Base-by-base conservation (phyloP, 2,329 filamentous ascomycete genomes). In the Neoscytalidium dimidiatum region DNA sequence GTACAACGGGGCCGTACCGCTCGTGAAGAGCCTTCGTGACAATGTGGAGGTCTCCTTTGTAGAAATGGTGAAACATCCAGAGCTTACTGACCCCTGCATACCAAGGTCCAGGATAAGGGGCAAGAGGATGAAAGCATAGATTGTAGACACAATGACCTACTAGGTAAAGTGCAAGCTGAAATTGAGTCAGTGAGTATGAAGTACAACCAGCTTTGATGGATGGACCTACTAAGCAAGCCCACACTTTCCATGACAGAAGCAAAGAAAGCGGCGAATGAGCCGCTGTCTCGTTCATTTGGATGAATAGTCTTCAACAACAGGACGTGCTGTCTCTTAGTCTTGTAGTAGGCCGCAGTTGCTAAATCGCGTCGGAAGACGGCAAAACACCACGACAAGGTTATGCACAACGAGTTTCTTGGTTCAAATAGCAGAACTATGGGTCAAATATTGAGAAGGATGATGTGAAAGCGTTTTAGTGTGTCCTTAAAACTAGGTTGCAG, bases 61-160 rank as follows among this genome's bases (percentile, higher is more conserved):
- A 67, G 13, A 71, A 66, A 38, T 67, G 69, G 17, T 71, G 52
- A 14, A 31, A 41, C 13, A 35, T 28, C 31, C 33, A 46, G 1
- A 76, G 75, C 3, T 78, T 62, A 7, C 71, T 68, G 2, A 73
- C 71, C 1, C 71, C 70, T n/a, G 75, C 70, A 21, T 73, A 70
- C 4, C 75, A 65, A 19, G 81, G 80, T 0, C 81, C 82, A 2
- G 81, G 81, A 28, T 79, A 79, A 44, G 78, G 75, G n/a, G 71
- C 69, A 0, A 83, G 72, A 4, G 81, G 80, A 38, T 81, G 78
- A 62, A 83, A 77, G 67, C 73, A 81, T 17, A 78, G 66, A 62
- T 75, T 77, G 69, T 81, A 79, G 41, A 79, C 66, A 4, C 64
- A 48, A 7, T 28, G 67, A 17, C 62, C 64, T 6, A 73, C 3